A percentile compares a stretch with the other conserved stretches of the same genome.
phyloP scores from a whole-genome alignment of 495 filamentous ascomycete species.

The Penicillium bovifimosum region DNA sequence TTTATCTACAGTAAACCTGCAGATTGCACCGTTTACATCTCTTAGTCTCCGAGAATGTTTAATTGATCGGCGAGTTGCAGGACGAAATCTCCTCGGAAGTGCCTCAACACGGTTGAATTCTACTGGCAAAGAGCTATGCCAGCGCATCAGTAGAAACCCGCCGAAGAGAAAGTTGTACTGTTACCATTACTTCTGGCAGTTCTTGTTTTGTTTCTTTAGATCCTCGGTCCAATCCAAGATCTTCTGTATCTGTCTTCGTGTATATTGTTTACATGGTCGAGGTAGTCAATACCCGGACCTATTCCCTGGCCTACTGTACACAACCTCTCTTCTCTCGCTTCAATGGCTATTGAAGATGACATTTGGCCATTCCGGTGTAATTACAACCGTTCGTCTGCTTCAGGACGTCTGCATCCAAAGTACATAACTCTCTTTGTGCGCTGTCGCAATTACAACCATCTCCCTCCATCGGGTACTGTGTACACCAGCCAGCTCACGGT shows the following conservation, averaged over 20 bases:
- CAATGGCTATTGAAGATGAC: slow-evolving; percentile 4
- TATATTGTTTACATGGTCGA: background rate
- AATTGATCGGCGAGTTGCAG: slow-evolving; percentile 26
- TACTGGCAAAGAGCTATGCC: slow-evolving; percentile 84
- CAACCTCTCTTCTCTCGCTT: slow-evolving; percentile 1
- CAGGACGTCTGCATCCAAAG: slow-evolving; percentile 12
- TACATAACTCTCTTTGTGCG: slow-evolving; percentile 6
- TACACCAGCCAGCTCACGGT: slow-evolving; percentile 14
- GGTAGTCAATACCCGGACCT: slow-evolving; percentile 13
- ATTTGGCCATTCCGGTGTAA: background rate
- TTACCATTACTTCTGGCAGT: background rate
- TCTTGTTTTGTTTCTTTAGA: too few species aligned
- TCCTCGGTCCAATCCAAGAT: background rate
- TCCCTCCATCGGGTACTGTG: slow-evolving; percentile 9
- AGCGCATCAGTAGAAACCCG: slow-evolving; percentile 68
- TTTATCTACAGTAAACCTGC: too few species aligned
- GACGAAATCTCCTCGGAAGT: slow-evolving; percentile 11
- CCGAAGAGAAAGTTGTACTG: slow-evolving; percentile 17
- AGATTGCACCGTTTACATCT: background rate
- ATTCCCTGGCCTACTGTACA: background rate
- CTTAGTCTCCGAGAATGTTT: slow-evolving; percentile 11
- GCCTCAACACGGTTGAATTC: slow-evolving; percentile 42
- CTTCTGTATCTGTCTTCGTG: background rate
- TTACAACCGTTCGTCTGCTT: slow-evolving; percentile 12
- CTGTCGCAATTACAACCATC: slow-evolving; percentile 23